phyloP scores from a whole-genome alignment of 2,329 filamentous ascomycete genomes.

The Dothideomycetidae sp. region DNA sequence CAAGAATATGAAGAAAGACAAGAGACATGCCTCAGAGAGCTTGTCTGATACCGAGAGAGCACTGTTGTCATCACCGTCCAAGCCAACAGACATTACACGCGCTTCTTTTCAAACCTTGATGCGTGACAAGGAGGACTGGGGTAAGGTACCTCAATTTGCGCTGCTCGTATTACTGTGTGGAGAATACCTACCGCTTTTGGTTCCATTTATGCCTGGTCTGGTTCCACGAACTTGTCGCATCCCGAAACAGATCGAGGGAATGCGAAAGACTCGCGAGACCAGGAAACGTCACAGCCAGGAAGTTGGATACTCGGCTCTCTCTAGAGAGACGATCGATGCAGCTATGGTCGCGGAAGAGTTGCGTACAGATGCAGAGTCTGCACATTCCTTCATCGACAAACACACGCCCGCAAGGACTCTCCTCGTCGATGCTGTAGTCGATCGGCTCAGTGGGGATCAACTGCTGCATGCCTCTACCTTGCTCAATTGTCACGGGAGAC shows the following conservation, averaged over 20 bases:
- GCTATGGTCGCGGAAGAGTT: background rate
- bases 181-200: constrained; percentile 72
- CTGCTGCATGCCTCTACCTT: background rate
- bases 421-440: background rate
- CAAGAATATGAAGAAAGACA: background rate
- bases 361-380: constrained; percentile 11
- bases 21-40: constrained; percentile 30
- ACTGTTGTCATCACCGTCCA: background rate
- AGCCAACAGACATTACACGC: constrained; percentile 35
- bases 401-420: background rate
- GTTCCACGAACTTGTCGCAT: constrained; percentile 76
- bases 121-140: constrained; percentile 56
- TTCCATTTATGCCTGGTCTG: constrained; percentile 54
- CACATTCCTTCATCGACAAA: background rate
- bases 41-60: background rate
- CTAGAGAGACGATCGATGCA: constrained; percentile 1
- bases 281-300: constrained; percentile 2
- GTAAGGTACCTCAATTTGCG: constrained; percentile 65
- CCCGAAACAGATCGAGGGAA: constrained; percentile 55
- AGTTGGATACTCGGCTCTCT: constrained; percentile 8
- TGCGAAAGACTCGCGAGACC: constrained; percentile 34
- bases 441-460: background rate
- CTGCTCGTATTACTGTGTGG: constrained; percentile 64
- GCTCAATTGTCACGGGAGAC: constrained; percentile 27
- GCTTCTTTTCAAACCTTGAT: constrained; percentile 56